A percentile compares a stretch with the other conserved stretches of the same genome.
These are phyloP conservation scores for Zostera marina DNA, from an alignment of 116 monocot genomes.

Conservation along the genomic window DNA sequence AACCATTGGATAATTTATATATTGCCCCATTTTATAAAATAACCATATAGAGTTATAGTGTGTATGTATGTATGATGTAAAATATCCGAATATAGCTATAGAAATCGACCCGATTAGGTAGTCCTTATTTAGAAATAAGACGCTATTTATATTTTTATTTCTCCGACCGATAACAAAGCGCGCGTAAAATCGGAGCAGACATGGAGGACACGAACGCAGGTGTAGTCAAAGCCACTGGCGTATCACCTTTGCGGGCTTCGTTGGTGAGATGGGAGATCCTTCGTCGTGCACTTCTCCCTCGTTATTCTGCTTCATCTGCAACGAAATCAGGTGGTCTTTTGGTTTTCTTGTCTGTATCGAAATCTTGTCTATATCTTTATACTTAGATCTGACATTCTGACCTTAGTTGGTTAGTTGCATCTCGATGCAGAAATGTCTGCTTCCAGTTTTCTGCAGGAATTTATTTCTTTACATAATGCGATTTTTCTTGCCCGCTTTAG, in stretches of 20 bases:
- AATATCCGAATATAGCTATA: neutral
- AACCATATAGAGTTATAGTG: too few relatives aligned
- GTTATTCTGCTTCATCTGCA: slow-evolving; percentile 1
- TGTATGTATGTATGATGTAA: neutral
- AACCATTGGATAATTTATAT: too few relatives aligned
- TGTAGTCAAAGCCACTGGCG: neutral
- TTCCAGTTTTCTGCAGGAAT: too few relatives aligned
- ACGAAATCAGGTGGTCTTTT: neutral
- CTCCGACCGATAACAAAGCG: too few relatives aligned
- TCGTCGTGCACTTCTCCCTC: slow-evolving; percentile 16
- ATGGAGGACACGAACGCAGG: slow-evolving; percentile 3
- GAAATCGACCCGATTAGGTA: neutral
- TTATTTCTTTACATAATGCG: too few relatives aligned
- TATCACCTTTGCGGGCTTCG: slow-evolving; percentile 4
- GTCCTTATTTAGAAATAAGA: neutral
- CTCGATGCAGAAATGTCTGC: too few relatives aligned
- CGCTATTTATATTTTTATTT: too few relatives aligned
- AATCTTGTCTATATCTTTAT: neutral
- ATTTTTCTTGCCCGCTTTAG: neutral
- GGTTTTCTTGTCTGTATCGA: neutral
- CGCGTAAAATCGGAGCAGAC: neutral
- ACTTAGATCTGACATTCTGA: too few relatives aligned
- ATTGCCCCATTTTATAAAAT: too few relatives aligned
- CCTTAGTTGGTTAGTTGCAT: too few relatives aligned
- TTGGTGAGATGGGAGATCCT: slow-evolving; percentile 21